Evolutionary conservation across 345 rosid genomes (phyloP).

Genomic region (Dimocarpus longan): DNA sequence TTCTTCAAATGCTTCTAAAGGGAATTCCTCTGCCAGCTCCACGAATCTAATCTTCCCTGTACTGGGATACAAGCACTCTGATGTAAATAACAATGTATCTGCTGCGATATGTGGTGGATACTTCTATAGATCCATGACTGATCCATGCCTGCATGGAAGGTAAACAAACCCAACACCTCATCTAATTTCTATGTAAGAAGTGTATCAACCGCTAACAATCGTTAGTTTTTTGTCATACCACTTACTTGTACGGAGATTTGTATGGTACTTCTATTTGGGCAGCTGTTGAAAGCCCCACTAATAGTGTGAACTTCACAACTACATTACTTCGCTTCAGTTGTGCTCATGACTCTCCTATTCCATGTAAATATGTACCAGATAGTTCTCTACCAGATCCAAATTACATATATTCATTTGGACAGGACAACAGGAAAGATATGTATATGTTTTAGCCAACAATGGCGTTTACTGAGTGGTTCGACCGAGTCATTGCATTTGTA

Average conservation of each 20-base stretch:
- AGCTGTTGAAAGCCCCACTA: constrained; percentile 32
- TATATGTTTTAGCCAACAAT: constrained; percentile 32
- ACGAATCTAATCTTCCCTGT: constrained; percentile 47
- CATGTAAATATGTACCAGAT: constrained; percentile 15
- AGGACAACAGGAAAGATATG: constrained; percentile 38
- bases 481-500: constrained; percentile 35
- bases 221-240: not conserved
- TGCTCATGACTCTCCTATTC: constrained; percentile 34
- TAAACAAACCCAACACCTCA: constrained; percentile 21
- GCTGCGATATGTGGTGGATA: constrained; percentile 59
- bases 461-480: constrained; percentile 37
- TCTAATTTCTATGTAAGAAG: not conserved
- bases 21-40: constrained; percentile 39
- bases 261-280: constrained; percentile 36
- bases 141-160: constrained; percentile 63
- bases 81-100: constrained; percentile 41
- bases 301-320: constrained; percentile 37
- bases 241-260: constrained; percentile 40
- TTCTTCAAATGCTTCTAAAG: constrained; percentile 36
- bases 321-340: constrained; percentile 24
- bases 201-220: not conserved
- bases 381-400: constrained; percentile 26
- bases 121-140: constrained; percentile 48
- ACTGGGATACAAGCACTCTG: constrained; percentile 56
- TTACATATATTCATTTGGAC: constrained; percentile 32